phyloP scores from a whole-genome alignment of 228 moss, liverwort and hornwort genomes.

The Sphagnum fallax region DNA sequence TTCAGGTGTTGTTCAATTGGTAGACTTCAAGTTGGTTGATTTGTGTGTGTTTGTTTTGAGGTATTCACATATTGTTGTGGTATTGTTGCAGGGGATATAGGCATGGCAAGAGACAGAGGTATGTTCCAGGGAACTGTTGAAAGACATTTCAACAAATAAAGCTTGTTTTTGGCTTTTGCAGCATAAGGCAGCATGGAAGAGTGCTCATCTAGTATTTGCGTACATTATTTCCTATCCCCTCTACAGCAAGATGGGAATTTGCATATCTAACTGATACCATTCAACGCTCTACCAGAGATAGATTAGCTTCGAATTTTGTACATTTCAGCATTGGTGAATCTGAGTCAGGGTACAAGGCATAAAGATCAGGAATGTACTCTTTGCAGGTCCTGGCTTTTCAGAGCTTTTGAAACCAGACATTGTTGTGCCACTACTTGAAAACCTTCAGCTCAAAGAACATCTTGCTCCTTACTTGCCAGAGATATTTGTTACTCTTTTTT shows the following conservation, averaged over 20 bases:
- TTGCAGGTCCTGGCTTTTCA: constrained; percentile 80
- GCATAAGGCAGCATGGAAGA: no score
- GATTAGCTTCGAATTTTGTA: background rate
- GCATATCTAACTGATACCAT: no score
- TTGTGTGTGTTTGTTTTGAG: no score
- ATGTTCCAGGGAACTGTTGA: no score
- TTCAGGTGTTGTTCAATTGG: constrained; percentile 63
- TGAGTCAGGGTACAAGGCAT: background rate
- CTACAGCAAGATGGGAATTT: no score
- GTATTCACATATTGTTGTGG: no score
- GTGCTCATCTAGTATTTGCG: no score
- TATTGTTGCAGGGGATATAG: constrained; percentile 16
- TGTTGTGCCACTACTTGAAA: constrained; percentile 67
- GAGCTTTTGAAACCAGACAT: constrained; percentile 80
- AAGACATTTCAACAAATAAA: no score
- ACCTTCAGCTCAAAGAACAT: constrained; percentile 56
- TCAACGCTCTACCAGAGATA: no score
- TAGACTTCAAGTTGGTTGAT: constrained; percentile 31
- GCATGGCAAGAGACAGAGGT: constrained; percentile 58
- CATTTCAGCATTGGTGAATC: background rate
- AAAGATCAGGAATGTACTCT: constrained; percentile 5
- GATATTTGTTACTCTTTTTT: constrained; percentile 21
- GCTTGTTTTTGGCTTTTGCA: no score
- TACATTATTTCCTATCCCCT: no score
- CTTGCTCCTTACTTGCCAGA: constrained; percentile 83